Evolutionary conservation across 148 eudicot genomes (phyloP), one percentile per base, ranked within the genome.

Genomic region (Diospyros kaki): DNA sequence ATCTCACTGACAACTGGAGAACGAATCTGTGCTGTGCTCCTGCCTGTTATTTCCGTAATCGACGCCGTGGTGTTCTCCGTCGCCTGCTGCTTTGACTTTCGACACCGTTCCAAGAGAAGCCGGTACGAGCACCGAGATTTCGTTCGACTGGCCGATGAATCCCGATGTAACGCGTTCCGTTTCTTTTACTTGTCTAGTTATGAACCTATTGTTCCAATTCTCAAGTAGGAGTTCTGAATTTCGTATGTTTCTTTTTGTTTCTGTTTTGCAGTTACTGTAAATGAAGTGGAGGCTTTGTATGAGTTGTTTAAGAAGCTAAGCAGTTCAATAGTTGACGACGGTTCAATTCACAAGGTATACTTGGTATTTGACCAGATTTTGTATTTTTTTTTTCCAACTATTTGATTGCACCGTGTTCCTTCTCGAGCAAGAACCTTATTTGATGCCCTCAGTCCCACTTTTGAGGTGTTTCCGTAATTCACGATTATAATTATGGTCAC

Each of bases 251-350:
- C 7, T 70, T 69, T 50, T 75, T 2, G 12, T 15, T 28, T 28
- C 28, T 28, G 28, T 28, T 40, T 44, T 78, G 81, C 93, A 95
- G 99, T 95, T 84, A 69, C 85, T 6, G 86, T 93, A 2, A 90
- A 95, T 84, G 98, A 95, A 80, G 84, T 95, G 55, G 97, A 95
- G 84, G 97, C 97, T 72, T 77, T 95, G 75, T 83, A 84, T 51
- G 97, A 93, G 84, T 69, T 95, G 82, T 93, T 87, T 72, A 92
- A 93, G 90, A 87, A 88, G 81, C 69, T 95, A 62, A 95, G 99
- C 55, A 68, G 94, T 74, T 93, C 96, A 40, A 95, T 95, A 61
- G 87, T 93, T 77, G 94, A 95, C 63, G 99, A 95, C 68, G 97
- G 91, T 52, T 80, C 85, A 40, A 93, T 95, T 78, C 94, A 95